Base-by-base conservation (phyloP, 2,329 filamentous ascomycete species). In the Botryosphaeria dothidea region DNA sequence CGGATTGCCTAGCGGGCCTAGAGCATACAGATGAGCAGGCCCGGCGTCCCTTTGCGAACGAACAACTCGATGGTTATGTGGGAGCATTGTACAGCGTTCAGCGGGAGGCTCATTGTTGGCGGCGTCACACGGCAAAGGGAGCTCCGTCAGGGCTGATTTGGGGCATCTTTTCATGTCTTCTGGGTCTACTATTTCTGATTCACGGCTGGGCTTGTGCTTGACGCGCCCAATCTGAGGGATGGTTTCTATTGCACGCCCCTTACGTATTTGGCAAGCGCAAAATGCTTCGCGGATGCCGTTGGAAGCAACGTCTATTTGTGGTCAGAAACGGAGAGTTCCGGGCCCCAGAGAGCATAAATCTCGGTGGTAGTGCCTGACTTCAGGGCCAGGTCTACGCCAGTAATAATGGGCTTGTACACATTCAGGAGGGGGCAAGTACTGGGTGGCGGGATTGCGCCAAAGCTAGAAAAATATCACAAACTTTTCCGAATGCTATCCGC, bases 181-280 rank as follows among this genome's bases (percentile, higher is more conserved):
- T 60, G 56, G 56, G 56, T 46, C 56, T 60, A 25, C 27, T 38
- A 25, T 60, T 60, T 60, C 56, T 46, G 56, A 15, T 45, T 29
- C 25, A 34, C 43, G 36, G 56, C 27, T 41, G 56, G 38, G 36
- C 54, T 57, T 43, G 34, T 36, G 54, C 54, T 17, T 60, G 25
- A 23, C 56, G 56, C 56, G 19, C 93, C 93, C 2, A 87, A 88
- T 60, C 82, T 98, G n/a, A 88, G 92, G 65, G 93, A 98, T 71
- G 94, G 99, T 77, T 99, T 93, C 75, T 99, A 99, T 75, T 97
- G 93, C 78, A 95, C 93, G 0, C 84, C 93, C 2, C 83, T 99
- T 62, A 92, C 95, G 9, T 98, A 97, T 76, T 96, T 90, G 0
- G 77, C 85, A 45, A 90, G 86, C 7, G 86, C 88, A 58, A 86